A percentile compares a stretch with the other conserved stretches of the same genome.
Conservation (phyloP, 768 basidiomycete species). For the Xerocomus potaroensis region DNA sequence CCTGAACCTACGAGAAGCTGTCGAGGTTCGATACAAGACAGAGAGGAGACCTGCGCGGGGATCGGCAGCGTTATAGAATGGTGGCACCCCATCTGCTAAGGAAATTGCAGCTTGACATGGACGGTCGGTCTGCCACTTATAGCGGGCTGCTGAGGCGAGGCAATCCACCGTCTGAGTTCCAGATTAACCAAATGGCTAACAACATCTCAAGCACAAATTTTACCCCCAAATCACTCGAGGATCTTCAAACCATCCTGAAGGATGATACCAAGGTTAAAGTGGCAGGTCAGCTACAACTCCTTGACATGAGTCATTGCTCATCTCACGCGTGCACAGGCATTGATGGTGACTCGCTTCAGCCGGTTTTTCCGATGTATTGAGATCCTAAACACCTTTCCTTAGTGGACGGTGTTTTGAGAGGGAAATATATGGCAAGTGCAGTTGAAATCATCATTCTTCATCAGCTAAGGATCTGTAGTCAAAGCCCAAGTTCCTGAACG, state of each 20-base stretch:
- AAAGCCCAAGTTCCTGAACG: slow-evolving; percentile 85
- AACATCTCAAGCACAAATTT: slow-evolving; percentile 24
- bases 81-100: slow-evolving; percentile 1
- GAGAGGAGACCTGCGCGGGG: slow-evolving; percentile 50
- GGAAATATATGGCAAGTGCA: slow-evolving; percentile 80
- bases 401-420: slow-evolving; percentile 93
- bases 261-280: slow-evolving; percentile 87
- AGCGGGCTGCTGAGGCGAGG: no score
- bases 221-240: slow-evolving; percentile 48
- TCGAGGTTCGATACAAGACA: slow-evolving; percentile 45
- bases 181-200: slow-evolving; percentile 11
- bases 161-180: no score
- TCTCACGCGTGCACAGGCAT: slow-evolving; percentile 41
- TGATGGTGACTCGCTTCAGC: slow-evolving; percentile 50
- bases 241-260: slow-evolving; percentile 50
- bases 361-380: slow-evolving; percentile 1
- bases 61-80: slow-evolving; percentile 32
- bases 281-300: slow-evolving; percentile 57
- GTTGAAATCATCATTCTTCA: not conserved
- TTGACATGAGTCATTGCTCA: not conserved
- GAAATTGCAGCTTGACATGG: no score
- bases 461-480: slow-evolving; percentile 47
- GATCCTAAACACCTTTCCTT: slow-evolving; percentile 7
- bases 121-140: no score
- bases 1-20: slow-evolving; percentile 63